Base-by-base conservation (phyloP, 169 alveolate genomes). In the Eimeria mitis region DNA sequence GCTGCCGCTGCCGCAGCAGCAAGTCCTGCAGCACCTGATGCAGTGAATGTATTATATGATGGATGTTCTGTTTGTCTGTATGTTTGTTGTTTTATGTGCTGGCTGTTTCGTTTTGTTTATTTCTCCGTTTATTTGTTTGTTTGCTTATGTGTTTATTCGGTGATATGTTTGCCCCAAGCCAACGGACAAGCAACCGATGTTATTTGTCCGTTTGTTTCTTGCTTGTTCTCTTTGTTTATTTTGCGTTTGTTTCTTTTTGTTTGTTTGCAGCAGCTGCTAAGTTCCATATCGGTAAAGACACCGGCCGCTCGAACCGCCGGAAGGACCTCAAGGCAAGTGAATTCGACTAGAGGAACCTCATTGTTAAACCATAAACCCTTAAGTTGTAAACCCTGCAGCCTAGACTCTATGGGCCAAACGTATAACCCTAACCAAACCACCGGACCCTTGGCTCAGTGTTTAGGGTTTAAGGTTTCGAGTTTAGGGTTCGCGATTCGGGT, bases 261-360 rank as follows among this genome's bases (percentile, higher is more conserved):
- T 3, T 42, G 1, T 28, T 5, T 63, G 6, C 73, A 9, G 88
- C 65, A 34, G 63, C 88, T 19, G 14, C 65, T 8, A 9, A 34
- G 40, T 47, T 76, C 42, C 5, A 16, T 23, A 42, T 76, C 19
- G 85, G 85, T 7, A 75, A 75, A 59, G 56, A 75, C n/a, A 75
- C 85, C 9, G 14, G 14, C 37, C 54, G 47, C 28, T 7, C 85
- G 34, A 42, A 28, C 56, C 85, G 85, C 31, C 85, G 85, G 59
- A 75, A 75, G 56, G 85, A 42, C 59, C 56, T 37, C 49, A 75
- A 75, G 54, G 85, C 85, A 75, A 75, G 85, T 37, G 25, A 56
- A 56, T 13, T n/a, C n/a, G n/a, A n/a, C n/a, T n/a, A n/a, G n/a
- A n/a, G n/a, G 11, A 49, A 5, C 65, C 65, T 34, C 11, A 68